A percentile compares a stretch with the other conserved stretches of the same genome.
Conservation (phyloP, 2,329 filamentous ascomycete species). For the Penicillium sp. region DNA sequence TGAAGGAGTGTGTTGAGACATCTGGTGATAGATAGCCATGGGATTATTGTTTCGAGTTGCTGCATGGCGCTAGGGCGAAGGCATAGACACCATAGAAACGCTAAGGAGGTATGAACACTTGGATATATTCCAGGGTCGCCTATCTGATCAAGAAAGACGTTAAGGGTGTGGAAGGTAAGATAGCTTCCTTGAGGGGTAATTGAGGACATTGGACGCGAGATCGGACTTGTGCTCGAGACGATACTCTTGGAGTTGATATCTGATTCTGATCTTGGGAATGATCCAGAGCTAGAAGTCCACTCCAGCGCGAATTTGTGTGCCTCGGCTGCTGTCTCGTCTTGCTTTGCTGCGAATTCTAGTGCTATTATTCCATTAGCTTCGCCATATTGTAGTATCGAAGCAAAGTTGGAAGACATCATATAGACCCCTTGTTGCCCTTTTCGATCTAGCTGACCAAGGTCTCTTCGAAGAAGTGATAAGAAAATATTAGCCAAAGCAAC, state of each 20-base stretch:
- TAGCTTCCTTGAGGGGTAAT: constrained; percentile 39
- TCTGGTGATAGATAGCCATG: constrained; percentile 51
- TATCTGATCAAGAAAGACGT: constrained; percentile 46
- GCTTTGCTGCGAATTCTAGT: constrained; percentile 25
- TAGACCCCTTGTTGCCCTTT: constrained; percentile 55
- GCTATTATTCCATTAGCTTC: constrained; percentile 34
- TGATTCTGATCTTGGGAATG: background rate
- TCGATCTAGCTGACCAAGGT: constrained; percentile 52
- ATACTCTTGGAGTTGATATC: background rate
- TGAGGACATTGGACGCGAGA: constrained; percentile 9
- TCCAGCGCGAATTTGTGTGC: constrained; percentile 19
- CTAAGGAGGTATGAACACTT: constrained; percentile 55
- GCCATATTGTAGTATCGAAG: constrained; percentile 58
- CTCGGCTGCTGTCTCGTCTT: constrained; percentile 11
- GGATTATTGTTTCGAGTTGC: constrained; percentile 45
- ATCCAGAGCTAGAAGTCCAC: constrained; percentile 9
- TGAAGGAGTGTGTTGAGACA: constrained; percentile 57
- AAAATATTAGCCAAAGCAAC: constrained; percentile 42
- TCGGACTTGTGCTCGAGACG: background rate
- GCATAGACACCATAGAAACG: constrained; percentile 51
- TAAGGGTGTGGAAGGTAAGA: constrained; percentile 46
- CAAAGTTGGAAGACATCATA: constrained; percentile 56
- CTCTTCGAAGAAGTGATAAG: constrained; percentile 46
- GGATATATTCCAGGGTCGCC: constrained; percentile 55
- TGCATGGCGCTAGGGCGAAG: constrained; percentile 38